phyloP scores from a whole-genome alignment of 129 eudicot species.

The Helichrysum umbraculigerum region DNA sequence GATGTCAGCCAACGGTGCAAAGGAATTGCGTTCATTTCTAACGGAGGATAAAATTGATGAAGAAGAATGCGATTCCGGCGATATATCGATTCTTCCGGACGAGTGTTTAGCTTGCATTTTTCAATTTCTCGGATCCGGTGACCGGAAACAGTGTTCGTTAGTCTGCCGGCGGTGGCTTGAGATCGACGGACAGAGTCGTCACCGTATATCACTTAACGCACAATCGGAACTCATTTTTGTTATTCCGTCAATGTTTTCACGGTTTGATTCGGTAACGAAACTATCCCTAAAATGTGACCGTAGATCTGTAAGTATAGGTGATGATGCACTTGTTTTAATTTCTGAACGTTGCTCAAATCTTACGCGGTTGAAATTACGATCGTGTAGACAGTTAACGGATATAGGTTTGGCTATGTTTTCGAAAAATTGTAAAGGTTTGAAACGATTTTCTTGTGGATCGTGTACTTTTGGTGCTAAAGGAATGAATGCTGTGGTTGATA shows the following conservation, averaged over 20 bases:
- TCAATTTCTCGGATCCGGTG: conserved; percentile 43
- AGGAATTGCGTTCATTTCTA: conserved; percentile 27
- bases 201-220: conserved; percentile 48
- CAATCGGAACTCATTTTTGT: conserved; percentile 30
- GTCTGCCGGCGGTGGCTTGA: conserved; percentile 49
- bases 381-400: conserved; percentile 52
- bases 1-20: conserved; percentile 18
- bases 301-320: conserved; percentile 43
- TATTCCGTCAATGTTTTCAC: conserved; percentile 35
- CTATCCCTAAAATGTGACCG: conserved; percentile 58
- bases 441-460: conserved; percentile 54
- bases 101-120: conserved; percentile 47
- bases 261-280: conserved; percentile 63
- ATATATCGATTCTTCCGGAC: conserved; percentile 36
- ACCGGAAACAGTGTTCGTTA: conserved; percentile 46
- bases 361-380: conserved; percentile 53
- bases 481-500: conserved; percentile 41
- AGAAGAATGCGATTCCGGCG: conserved; percentile 13
- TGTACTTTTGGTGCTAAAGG: conserved; percentile 39
- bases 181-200: conserved; percentile 35
- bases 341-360: conserved; percentile 42
- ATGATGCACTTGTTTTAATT: conserved; percentile 36
- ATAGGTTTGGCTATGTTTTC: conserved; percentile 40
- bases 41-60: conserved; percentile 17
- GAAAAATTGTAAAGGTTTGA: conserved; percentile 43